Base-by-base conservation (phyloP, 139 green algal species). In the Ulvella scutata region DNA sequence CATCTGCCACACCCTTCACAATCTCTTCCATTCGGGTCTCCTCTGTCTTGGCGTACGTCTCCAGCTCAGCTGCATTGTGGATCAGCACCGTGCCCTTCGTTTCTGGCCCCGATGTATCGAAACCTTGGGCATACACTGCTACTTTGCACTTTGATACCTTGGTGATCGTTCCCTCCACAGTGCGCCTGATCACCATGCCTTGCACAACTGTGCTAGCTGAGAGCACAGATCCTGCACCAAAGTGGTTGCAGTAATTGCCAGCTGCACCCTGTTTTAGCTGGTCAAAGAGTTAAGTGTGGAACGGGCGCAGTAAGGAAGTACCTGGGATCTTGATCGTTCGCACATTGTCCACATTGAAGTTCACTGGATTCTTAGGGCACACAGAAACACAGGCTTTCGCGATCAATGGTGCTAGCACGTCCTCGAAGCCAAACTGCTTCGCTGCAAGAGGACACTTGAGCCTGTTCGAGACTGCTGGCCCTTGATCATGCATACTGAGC, bases 271-370 rank as follows among this genome's bases (percentile, higher is more conserved):
- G n/a, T n/a, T n/a, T n/a, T n/a, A n/a, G n/a, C n/a, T n/a, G n/a
- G n/a, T n/a, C n/a, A n/a, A n/a, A n/a, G n/a, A n/a, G n/a, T n/a
- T n/a, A n/a, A n/a, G n/a, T n/a, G n/a, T n/a, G n/a, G n/a, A n/a
- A n/a, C n/a, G n/a, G n/a, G n/a, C n/a, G n/a, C n/a, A n/a, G n/a
- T n/a, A n/a, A n/a, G n/a, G n/a, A n/a, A n/a, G n/a, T n/a, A n/a
- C 93, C 93, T n/a, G 84, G 72, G 72, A 99, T 91, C 84, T 99
- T 99, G 62, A 89, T 83, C 61, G 97, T 88, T 7, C 95, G 89
- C 77, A 99, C 95, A 74, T 98, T 98, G 86, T 99, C 95, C 38
- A 99, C 94, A 78, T 97, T 97, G 88, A 99, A 99, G 84, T 97
- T 97, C 76, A 82, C 60, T 2, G 90, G 86, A 84, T 99, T 99